phyloP scores from a whole-genome alignment of 208 protist genomes.

The Trypanosoma congolense region DNA sequence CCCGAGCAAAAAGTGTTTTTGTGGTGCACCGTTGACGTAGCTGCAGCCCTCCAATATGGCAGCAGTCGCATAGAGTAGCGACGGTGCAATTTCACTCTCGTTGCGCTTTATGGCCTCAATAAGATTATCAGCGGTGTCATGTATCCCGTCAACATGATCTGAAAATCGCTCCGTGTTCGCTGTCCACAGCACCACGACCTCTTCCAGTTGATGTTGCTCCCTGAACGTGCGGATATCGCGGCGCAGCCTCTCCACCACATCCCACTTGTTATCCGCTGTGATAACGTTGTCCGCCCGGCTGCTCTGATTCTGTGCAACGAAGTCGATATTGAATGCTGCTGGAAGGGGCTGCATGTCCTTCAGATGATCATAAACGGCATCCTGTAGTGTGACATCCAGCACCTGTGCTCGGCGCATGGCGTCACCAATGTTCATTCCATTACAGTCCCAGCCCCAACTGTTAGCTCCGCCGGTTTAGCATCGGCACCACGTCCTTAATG shows the following conservation, averaged over 20 bases:
- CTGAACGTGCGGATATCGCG: slow-evolving; percentile 93
- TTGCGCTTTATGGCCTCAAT: slow-evolving; percentile 83
- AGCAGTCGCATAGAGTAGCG: slow-evolving; percentile 95
- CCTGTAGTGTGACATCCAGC: slow-evolving; percentile 92
- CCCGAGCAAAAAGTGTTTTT: slow-evolving; percentile 99
- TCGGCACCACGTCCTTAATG: slow-evolving; percentile 93
- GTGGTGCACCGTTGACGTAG: slow-evolving; percentile 99
- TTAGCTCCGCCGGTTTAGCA: slow-evolving; percentile 97
- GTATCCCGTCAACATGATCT: slow-evolving; percentile 85
- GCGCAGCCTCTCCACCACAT: slow-evolving; percentile 93
- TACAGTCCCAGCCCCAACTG: slow-evolving; percentile 99
- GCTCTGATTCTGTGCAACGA: slow-evolving; percentile 97
- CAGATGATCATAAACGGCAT: slow-evolving; percentile 81
- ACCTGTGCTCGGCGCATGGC: slow-evolving; percentile 95
- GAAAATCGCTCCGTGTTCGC: slow-evolving; percentile 98
- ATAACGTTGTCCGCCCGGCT: slow-evolving; percentile 97
- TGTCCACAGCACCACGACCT: slow-evolving; percentile 98
- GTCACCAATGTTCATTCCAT: slow-evolving; percentile 87
- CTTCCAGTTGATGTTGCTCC: slow-evolving; percentile 89
- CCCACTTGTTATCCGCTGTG: slow-evolving; percentile 75
- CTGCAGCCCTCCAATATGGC: slow-evolving; percentile 94
- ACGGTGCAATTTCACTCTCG: slow-evolving; percentile 93
- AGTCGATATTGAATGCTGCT: slow-evolving; percentile 96
- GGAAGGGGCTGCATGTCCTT: slow-evolving; percentile 90
- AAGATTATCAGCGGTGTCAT: slow-evolving; percentile 96